These are phyloP conservation scores for Microcyclosporella mali DNA, from an alignment of 2,329 filamentous ascomycete species.

Conservation along the genomic window DNA sequence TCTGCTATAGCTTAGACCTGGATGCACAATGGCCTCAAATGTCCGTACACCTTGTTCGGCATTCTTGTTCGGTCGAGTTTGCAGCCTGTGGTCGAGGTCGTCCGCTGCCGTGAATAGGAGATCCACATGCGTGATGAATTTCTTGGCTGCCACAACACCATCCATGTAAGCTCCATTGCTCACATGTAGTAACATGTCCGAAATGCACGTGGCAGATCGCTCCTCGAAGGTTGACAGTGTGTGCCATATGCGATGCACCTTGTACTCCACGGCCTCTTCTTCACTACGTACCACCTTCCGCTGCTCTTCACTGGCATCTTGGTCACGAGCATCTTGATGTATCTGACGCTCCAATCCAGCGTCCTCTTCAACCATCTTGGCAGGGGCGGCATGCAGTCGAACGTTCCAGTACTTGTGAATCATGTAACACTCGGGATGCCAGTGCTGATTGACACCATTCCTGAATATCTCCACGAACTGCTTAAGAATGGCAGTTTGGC, in stretches of 20 bases:
- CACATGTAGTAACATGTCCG: constrained; percentile 96
- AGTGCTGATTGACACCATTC: constrained; percentile 96
- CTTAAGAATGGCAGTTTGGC: constrained; percentile 93
- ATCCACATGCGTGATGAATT: constrained; percentile 94
- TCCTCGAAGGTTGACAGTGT: constrained; percentile 95
- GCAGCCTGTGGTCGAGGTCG: constrained; percentile 69
- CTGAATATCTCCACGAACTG: constrained; percentile 99
- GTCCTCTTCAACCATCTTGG: constrained; percentile 35
- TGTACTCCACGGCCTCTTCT: constrained; percentile 94
- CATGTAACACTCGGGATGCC: constrained; percentile 99
- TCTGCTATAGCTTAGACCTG: constrained; percentile 81
- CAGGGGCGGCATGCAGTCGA: constrained; percentile 52
- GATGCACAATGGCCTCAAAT: constrained; percentile 29
- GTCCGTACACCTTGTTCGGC: constrained; percentile 25
- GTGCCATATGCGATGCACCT: constrained; percentile 97
- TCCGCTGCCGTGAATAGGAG: constrained; percentile 86
- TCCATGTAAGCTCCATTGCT: constrained; percentile 96
- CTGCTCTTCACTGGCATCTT: constrained; percentile 58
- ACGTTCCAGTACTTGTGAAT: constrained; percentile 99
- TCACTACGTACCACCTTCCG: constrained; percentile 72
- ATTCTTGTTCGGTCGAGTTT: constrained; percentile 38
- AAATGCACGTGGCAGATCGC: constrained; percentile 95
- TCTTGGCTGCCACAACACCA: constrained; percentile 87
- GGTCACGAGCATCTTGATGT: constrained; percentile 34
- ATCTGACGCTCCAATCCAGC: constrained; percentile 19